These are phyloP conservation scores for Aspergillus coremiiformis DNA, from an alignment of 495 filamentous ascomycete genomes.

Conservation along the genomic window DNA sequence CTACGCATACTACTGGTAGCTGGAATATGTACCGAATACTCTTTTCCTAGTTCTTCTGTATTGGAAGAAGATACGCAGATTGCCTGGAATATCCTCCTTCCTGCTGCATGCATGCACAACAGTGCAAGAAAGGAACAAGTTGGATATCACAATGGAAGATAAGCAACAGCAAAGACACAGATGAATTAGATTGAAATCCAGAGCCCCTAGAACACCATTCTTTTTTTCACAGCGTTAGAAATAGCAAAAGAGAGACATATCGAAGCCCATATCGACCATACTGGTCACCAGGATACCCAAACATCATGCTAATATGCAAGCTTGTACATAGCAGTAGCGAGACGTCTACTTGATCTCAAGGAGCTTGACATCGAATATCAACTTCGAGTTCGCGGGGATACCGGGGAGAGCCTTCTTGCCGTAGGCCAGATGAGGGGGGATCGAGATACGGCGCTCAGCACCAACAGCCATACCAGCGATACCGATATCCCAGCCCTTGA, in stretches of 20 bases:
- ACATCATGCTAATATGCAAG: neutral
- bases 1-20: too few relatives aligned
- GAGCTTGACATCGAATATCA: conserved; percentile 91
- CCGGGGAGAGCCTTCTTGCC: conserved; percentile 69
- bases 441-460: conserved; percentile 83
- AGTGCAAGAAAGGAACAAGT: conserved; percentile 37
- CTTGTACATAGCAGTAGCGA: neutral
- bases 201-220: conserved; percentile 32
- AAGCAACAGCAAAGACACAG: neutral
- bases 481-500: conserved; percentile 98
- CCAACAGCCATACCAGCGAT: conserved; percentile 85
- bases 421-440: conserved; percentile 80
- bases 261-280: conserved; percentile 1
- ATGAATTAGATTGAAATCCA: conserved; percentile 17
- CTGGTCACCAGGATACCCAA: neutral
- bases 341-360: conserved; percentile 54
- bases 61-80: conserved; percentile 9
- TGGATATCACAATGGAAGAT: conserved; percentile 37
- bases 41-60: neutral
- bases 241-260: conserved; percentile 14
- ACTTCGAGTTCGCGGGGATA: conserved; percentile 82
- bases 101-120: conserved; percentile 21
- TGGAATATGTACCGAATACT: too few relatives aligned
- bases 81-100: conserved; percentile 37
- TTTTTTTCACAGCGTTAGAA: conserved; percentile 17